Evolutionary conservation across 106 monocot species (phyloP).

Genomic region (Allium cepa): DNA sequence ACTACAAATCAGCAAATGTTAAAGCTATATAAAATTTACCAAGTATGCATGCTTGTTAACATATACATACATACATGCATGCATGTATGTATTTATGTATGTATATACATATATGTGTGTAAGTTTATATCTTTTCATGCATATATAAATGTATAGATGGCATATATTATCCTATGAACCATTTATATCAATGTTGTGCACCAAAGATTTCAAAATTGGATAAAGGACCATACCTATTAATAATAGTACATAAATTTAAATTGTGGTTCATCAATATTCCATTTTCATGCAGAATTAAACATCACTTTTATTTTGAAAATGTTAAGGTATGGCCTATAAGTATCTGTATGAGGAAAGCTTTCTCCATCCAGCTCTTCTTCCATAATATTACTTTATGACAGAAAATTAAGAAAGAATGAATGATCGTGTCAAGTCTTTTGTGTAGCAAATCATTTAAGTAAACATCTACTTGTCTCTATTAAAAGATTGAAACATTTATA

Average conservation of each 20-base stretch:
- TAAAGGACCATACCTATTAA: constrained; percentile 4
- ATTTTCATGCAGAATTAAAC: constrained; percentile 9
- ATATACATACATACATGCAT: no score
- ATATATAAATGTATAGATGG: background rate
- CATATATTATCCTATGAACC: background rate
- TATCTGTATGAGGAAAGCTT: constrained; percentile 14
- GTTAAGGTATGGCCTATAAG: constrained; percentile 7
- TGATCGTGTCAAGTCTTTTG: constrained; percentile 2
- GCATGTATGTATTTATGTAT: no score
- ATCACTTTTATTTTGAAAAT: constrained; percentile 7
- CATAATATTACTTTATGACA: constrained; percentile 12
- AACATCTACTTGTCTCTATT: background rate
- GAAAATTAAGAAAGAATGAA: background rate
- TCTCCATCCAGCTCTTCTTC: constrained; percentile 13
- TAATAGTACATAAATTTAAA: background rate
- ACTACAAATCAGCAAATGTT: no score
- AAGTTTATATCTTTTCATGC: no score
- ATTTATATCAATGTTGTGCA: constrained; percentile 8
- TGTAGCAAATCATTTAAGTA: background rate
- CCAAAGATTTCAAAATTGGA: background rate
- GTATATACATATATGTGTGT: no score
- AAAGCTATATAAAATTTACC: no score
- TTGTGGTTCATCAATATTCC: background rate
- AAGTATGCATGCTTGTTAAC: no score
- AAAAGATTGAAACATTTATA: background rate